Evolutionary conservation across 345 rosid species (phyloP).

Genomic region (Lepidium didymum): DNA sequence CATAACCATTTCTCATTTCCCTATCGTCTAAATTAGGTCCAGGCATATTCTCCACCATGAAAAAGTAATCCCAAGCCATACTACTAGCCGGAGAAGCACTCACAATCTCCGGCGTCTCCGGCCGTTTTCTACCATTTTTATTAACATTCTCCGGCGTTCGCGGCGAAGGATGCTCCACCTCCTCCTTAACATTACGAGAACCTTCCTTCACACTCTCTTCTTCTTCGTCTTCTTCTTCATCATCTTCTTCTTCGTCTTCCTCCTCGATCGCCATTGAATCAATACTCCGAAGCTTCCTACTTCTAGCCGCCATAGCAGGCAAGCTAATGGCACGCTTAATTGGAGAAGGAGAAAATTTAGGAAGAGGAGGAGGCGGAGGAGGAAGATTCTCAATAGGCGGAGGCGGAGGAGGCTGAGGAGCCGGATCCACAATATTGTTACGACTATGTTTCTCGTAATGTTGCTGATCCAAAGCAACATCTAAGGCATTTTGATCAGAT

Average conservation of each 20-base stretch:
- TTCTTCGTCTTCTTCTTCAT: conserved; percentile 32
- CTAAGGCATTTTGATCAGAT: conserved; percentile 29
- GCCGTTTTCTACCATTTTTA: conserved; percentile 30
- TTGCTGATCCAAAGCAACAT: conserved; percentile 19
- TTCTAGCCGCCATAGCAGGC: conserved; percentile 41
- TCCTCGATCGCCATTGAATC: conserved; percentile 45
- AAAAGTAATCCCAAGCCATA: conserved; percentile 66
- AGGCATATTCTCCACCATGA: conserved; percentile 53
- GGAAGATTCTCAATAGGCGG: conserved; percentile 59
- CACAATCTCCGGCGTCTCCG: conserved; percentile 31
- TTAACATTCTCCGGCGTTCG: conserved; percentile 23
- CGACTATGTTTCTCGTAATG: conserved; percentile 20
- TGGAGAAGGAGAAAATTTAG: conserved; percentile 73
- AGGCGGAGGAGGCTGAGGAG: conserved; percentile 47
- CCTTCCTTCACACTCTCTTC: conserved; percentile 19
- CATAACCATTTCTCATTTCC: conserved; percentile 20
- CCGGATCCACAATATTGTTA: conserved; percentile 26
- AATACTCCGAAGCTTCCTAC: conserved; percentile 29
- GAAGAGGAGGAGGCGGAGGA: conserved; percentile 84
- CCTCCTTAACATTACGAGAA: not conserved
- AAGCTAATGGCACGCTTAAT: conserved; percentile 60
- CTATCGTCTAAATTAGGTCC: conserved; percentile 48
- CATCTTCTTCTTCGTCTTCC: conserved; percentile 46
- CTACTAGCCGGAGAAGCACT: conserved; percentile 36
- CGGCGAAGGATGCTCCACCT: conserved; percentile 9